Conservation (phyloP, 441 rosid species). For the Syzygium malaccense region DNA sequence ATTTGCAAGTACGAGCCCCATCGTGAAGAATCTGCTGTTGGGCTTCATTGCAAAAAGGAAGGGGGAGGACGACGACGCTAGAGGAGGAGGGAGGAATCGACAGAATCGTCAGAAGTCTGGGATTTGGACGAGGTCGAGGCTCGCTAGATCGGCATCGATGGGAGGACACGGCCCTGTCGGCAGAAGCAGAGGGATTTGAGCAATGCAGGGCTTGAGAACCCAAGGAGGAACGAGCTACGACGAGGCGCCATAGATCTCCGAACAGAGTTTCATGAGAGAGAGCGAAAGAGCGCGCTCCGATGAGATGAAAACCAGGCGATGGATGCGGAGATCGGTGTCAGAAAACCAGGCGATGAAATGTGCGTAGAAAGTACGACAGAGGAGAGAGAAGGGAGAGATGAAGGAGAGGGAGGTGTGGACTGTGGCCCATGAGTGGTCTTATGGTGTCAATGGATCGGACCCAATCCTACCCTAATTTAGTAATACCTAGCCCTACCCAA, state of each 20-base stretch:
- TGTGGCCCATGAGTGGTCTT: no score
- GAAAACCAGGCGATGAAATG: neutral
- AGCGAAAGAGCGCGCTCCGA: neutral
- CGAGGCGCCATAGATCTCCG: neutral
- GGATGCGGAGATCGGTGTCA: neutral
- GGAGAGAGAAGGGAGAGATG: no score
- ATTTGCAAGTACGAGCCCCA: neutral
- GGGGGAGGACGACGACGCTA: neutral
- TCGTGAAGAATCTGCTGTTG: constrained; percentile 6
- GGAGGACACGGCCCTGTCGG: neutral
- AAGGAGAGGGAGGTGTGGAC: no score
- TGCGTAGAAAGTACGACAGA: neutral
- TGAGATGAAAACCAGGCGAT: neutral
- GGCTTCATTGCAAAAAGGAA: neutral
- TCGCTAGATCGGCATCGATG: neutral
- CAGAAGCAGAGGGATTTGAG: neutral
- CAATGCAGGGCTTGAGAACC: neutral
- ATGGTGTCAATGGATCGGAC: no score
- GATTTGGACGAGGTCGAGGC: neutral
- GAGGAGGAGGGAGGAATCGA: no score
- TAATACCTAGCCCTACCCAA: no score
- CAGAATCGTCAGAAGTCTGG: neutral
- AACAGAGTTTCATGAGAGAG: neutral
- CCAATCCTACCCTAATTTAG: no score
- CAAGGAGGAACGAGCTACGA: neutral